Conservation (phyloP, 805 yeast species). For the Starmerella apicola region DNA sequence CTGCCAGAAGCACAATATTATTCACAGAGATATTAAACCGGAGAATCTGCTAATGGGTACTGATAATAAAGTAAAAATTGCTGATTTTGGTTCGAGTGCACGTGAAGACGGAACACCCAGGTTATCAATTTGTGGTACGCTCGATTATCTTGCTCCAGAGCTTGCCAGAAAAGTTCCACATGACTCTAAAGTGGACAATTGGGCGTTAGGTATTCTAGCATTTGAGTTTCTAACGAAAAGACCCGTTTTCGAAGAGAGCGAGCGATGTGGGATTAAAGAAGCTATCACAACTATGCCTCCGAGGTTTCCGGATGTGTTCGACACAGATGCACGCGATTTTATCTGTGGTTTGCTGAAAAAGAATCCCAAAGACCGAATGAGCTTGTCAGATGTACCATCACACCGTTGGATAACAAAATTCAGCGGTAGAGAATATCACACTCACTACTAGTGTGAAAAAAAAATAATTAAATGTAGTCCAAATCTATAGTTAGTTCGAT, state of each 20-base stretch:
- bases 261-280: conserved; percentile 53
- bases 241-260: conserved; percentile 85
- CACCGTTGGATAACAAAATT: conserved; percentile 82
- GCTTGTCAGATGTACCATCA: conserved; percentile 44
- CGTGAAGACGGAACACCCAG: conserved; percentile 54
- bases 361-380: conserved; percentile 54
- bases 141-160: conserved; percentile 92
- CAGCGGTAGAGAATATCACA: no score
- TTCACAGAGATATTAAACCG: conserved; percentile 90
- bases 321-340: conserved; percentile 65
- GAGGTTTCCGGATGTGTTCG: conserved; percentile 62
- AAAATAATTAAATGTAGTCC: no score
- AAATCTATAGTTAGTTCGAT: no score
- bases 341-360: conserved; percentile 50
- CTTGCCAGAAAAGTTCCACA: conserved; percentile 77
- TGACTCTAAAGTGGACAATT: conserved; percentile 66
- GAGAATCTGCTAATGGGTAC: conserved; percentile 73
- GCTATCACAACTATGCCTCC: conserved; percentile 62
- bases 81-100: conserved; percentile 90
- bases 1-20: conserved; percentile 65
- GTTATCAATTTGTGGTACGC: conserved; percentile 84
- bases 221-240: conserved; percentile 78
- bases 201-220: conserved; percentile 84
- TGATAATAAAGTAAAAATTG: conserved; percentile 56
- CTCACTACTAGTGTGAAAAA: no score